Evolutionary conservation across 768 basidiomycete genomes (phyloP).

Genomic region (Leccinellum rugosiceps): DNA sequence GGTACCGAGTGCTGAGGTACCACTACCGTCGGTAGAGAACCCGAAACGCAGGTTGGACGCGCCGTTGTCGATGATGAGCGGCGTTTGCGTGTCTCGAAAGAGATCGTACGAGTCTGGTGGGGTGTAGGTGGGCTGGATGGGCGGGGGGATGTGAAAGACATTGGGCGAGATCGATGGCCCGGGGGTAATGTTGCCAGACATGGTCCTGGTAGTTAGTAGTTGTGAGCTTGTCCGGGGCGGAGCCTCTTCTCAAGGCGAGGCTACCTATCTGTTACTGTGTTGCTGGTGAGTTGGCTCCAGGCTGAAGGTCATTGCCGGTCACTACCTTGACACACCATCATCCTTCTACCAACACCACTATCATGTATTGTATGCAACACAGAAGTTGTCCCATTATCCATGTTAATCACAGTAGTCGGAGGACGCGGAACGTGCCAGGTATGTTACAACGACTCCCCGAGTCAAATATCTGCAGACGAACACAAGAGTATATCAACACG

Average conservation of each 20-base stretch:
- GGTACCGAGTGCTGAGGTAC: slow-evolving; percentile 4
- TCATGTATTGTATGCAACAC: too few relatives aligned
- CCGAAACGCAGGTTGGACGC: slow-evolving; percentile 81
- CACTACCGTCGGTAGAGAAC: slow-evolving; percentile 55
- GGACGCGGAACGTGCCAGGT: background rate
- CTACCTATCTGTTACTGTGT: too few relatives aligned
- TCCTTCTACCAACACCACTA: too few relatives aligned
- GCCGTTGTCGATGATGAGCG: slow-evolving; percentile 89
- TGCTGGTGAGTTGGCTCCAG: too few relatives aligned
- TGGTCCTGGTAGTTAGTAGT: slow-evolving; percentile 1
- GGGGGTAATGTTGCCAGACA: slow-evolving; percentile 9
- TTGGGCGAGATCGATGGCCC: slow-evolving; percentile 9
- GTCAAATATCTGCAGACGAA: background rate
- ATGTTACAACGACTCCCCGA: background rate
- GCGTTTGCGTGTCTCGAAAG: slow-evolving; percentile 49
- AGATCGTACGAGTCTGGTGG: slow-evolving; percentile 46
- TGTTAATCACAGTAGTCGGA: background rate
- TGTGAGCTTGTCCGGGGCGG: background rate
- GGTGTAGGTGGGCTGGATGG: slow-evolving; percentile 33
- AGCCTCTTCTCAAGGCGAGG: too few relatives aligned
- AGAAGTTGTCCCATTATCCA: too few relatives aligned
- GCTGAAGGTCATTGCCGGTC: too few relatives aligned
- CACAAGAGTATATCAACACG: background rate
- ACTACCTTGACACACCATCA: too few relatives aligned
- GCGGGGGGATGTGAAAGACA: slow-evolving; percentile 19